Base-by-base conservation (phyloP, 805 yeast species). In the Ogataea haglerorum region DNA sequence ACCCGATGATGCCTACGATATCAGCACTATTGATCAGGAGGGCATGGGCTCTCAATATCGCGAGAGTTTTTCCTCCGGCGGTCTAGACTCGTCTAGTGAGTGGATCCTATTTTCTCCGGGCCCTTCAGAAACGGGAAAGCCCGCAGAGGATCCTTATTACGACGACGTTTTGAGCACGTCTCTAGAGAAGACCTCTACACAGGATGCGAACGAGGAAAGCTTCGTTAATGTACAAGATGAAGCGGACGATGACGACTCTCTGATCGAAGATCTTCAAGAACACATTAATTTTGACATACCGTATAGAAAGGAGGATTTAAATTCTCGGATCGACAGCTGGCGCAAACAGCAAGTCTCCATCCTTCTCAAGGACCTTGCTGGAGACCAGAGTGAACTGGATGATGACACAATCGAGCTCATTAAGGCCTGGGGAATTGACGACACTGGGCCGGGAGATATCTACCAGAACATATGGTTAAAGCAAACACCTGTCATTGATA, bases 371-470 rank as follows among this genome's bases (percentile, higher is more conserved):
- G 63, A 57, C 10, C 18, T 50, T 1, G 36, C 53, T 6, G 19
- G 36, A 9, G 42, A 40, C 21, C 34, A 34, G 14, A 29, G 15
- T 5, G 31, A 46, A 3, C 24, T 46, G 12, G 53, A 53, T 22
- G 28, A 32, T 13, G 58, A 55, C 3, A 54, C 58, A 3, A 8
- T 46, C 2, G 63, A 58, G 10, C 47, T 57, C 14, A 53, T 60
- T 36, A 49, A 52, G 38, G 49, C 61, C 7, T 60, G 65, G 65
- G 65, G 63, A 2, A 57, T 60, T 15, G 65, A 58, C 16, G 56
- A 57, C n/a, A 33, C 41, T 10, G 18, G 14, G 23, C 13, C 29
- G n/a, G 18, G 25, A 13, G 22, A 30, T 9, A 18, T 31, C 10
- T 14, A 29, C 16, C 35, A 29, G 10, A 16, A 31, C 31, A 17